These are phyloP conservation scores for Hortiboletus rubellus DNA, from an alignment of 1,284 basidiomycete genomes.

Conservation along the genomic window DNA sequence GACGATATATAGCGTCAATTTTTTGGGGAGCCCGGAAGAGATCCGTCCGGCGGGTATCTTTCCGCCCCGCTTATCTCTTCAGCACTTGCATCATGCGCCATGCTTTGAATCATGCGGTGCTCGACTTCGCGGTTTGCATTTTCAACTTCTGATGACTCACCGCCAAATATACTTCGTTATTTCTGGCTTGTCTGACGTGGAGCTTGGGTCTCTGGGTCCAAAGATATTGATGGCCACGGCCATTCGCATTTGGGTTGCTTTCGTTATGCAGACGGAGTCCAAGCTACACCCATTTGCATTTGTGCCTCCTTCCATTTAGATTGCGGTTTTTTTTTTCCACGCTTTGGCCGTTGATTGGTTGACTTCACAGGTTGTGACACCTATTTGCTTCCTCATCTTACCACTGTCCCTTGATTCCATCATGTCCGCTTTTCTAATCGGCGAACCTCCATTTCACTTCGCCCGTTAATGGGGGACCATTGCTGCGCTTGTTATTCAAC, in stretches of 20 bases:
- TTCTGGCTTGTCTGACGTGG: not conserved
- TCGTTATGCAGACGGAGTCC: not conserved
- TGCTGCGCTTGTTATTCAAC: not conserved
- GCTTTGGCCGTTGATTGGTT: not conserved
- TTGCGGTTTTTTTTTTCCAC: not conserved
- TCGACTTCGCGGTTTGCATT: not conserved
- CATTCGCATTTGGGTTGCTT: not conserved
- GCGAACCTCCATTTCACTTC: not conserved
- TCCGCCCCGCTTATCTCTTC: conserved; percentile 2
- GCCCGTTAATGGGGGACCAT: not conserved
- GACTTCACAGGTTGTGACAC: not conserved
- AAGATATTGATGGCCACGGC: not conserved
- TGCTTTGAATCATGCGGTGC: not conserved
- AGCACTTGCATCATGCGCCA: not conserved
- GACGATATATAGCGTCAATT: not conserved
- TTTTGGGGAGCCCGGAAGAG: conserved; percentile 22
- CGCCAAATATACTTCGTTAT: not conserved
- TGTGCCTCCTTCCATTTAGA: not conserved
- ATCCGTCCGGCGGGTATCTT: conserved; percentile 24
- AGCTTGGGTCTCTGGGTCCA: not conserved
- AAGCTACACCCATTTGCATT: not conserved
- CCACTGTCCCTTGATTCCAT: not conserved
- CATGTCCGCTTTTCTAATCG: not conserved
- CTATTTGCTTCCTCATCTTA: not conserved
- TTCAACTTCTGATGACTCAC: not conserved